Percentiles rank a stretch among this genome's conserved stretches.
phyloP scores from a whole-genome alignment of 352 stramenopile genomes.

The Globisporangium radiosum region DNA sequence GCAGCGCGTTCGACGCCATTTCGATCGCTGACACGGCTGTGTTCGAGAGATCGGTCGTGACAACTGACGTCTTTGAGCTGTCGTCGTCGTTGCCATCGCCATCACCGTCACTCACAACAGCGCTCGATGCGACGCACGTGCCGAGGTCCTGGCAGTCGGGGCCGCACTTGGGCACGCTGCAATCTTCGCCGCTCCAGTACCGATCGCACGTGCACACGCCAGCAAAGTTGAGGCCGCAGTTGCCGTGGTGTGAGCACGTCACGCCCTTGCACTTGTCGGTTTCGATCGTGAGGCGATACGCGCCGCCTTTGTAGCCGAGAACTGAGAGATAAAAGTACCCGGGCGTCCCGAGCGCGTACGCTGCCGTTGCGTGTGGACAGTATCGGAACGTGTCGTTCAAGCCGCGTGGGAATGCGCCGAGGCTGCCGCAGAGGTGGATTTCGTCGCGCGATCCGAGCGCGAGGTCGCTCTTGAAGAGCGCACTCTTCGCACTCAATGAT shows the following conservation, averaged over 20 bases:
- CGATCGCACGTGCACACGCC: conserved; percentile 67
- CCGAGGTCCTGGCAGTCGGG: conserved; percentile 64
- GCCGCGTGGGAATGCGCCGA: conserved; percentile 54
- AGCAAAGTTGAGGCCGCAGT: conserved; percentile 49
- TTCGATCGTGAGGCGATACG: conserved; percentile 38
- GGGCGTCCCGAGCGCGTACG: conserved; percentile 48
- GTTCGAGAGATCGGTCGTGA: conserved; percentile 10
- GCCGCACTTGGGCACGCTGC: conserved; percentile 61
- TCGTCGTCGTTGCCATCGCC: background rate
- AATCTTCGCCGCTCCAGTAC: conserved; percentile 73
- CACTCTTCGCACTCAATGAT: conserved; percentile 31
- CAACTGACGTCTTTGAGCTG: background rate
- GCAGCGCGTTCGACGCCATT: conserved; percentile 21
- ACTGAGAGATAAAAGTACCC: conserved; percentile 69
- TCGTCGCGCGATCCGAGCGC: conserved; percentile 30
- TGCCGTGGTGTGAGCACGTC: conserved; percentile 52
- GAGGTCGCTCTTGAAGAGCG: conserved; percentile 54
- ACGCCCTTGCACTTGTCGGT: conserved; percentile 62
- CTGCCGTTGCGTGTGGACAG: conserved; percentile 39
- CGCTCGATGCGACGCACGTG: conserved; percentile 19
- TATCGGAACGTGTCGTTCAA: conserved; percentile 51
- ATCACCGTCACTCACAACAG: background rate
- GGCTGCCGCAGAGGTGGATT: conserved; percentile 60
- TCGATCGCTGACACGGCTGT: conserved; percentile 8
- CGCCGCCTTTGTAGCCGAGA: conserved; percentile 39